Conservation (phyloP, 1,284 basidiomycete genomes). For the Moesziomyces antarcticus region DNA sequence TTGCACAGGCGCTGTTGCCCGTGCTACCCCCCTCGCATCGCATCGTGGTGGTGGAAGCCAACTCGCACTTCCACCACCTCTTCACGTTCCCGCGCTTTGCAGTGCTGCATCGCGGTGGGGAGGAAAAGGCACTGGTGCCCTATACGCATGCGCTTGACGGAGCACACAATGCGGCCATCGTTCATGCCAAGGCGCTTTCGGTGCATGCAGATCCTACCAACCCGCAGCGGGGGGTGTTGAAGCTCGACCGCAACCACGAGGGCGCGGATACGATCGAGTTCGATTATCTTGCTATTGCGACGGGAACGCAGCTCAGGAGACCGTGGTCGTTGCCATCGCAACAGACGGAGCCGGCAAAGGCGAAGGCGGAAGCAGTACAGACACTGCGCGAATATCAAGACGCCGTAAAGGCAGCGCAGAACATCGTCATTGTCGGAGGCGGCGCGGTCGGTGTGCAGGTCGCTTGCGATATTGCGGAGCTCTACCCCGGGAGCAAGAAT, state of each 20-base stretch:
- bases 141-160: slow-evolving; percentile 74
- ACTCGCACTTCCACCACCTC: slow-evolving; percentile 70
- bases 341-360: slow-evolving; percentile 1
- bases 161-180: not conserved
- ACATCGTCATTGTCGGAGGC: slow-evolving; percentile 64
- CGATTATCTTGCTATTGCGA: slow-evolving; percentile 43
- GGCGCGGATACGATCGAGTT: slow-evolving; percentile 20
- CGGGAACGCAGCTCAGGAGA: slow-evolving; percentile 25
- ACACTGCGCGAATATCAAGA: slow-evolving; percentile 54
- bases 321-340: slow-evolving; percentile 35
- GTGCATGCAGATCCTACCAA: slow-evolving; percentile 2
- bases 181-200: slow-evolving; percentile 33
- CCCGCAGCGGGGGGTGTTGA: slow-evolving; percentile 7
- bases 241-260: slow-evolving; percentile 16
- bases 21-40: slow-evolving; percentile 68
- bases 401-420: slow-evolving; percentile 39
- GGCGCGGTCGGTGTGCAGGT: slow-evolving; percentile 65
- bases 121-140: slow-evolving; percentile 72
- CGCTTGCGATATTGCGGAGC: slow-evolving; percentile 59
- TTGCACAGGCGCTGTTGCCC: slow-evolving; percentile 67
- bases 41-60: slow-evolving; percentile 70
- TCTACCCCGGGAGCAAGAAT: slow-evolving; percentile 39
- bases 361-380: slow-evolving; percentile 49
- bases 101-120: slow-evolving; percentile 70
- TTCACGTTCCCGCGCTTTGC: slow-evolving; percentile 73